Base-by-base conservation (phyloP, 306 rosid species). In the Fagus sylvatica region DNA sequence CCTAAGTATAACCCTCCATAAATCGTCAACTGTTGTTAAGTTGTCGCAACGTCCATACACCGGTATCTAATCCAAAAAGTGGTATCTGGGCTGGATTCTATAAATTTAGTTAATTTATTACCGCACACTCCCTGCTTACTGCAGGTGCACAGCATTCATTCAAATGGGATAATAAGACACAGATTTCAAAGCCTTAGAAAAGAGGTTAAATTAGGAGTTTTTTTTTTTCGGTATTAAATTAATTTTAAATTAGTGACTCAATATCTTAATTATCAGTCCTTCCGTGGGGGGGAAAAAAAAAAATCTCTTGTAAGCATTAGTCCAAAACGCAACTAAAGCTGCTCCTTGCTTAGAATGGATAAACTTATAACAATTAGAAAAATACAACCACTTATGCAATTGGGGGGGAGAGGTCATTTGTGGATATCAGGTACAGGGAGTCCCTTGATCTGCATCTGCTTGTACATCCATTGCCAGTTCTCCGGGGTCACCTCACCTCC, bases 391-490 rank as follows among this genome's bases (percentile, higher is more conserved):
- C 61, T 37, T 42, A 2, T 39, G 65, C 19, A 37, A 72, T 81
- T 16, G 22, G n/a, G 4, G 2, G 68, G 64, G 46, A 46, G 51
- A 46, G 15, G 41, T 88, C 86, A 89, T 74, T 66, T 68, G 76
- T 61, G 69, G 59, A 61, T 19, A 46, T 43, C 69, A 46, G 94
- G 97, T 37, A 76, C 28, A 30, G 88, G 88, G 74, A 93, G 96
- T 72, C 90, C 90, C 48, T 85, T 90, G 62, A 81, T 77, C 86
- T 82, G 97, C 97, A 93, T 82, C 80, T 88, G 96, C 90, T 93
- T 93, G 88, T 82, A 87, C 99, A 93, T 88, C 99, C 99, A 92
- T 53, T 86, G 96, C 98, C 91, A 84, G 79, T 83, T 91, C 81
- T 91, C 99, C 0, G 66, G 82, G 32, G 98, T 81, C 34, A 95